Base-by-base conservation (phyloP, 805 yeast genomes). In the Kuraishia ogatae region DNA sequence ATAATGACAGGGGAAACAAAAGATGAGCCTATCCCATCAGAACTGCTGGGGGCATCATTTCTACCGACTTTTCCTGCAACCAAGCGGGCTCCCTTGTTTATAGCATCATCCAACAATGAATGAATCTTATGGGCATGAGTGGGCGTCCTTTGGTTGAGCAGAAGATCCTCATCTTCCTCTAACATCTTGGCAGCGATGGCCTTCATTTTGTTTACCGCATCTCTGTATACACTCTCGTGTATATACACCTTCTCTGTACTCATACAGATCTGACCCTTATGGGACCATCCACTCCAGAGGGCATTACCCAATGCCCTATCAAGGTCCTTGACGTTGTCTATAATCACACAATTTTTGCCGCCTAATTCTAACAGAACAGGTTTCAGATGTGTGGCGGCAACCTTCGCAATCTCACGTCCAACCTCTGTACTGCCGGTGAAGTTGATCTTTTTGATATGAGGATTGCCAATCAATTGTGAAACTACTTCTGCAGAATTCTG, bases 191-290 rank as follows among this genome's bases (percentile, higher is more conserved):
- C 35, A 10, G 67, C 71, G 17, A 56, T 56, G 2, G 22, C 56
- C 2, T 59, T 63, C 2, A 57, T 29, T 8, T 43, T 17, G 17
- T 52, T 50, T 35, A 75, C 24, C 11, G 56, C 51, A 46, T 68
- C 61, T 3, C 70, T 69, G 54, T 73, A 75, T 1, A 71, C 61
- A 0, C 58, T 28, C 48, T 71, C 74, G 48, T 74, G 71, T 39
- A 77, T 62, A 53, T 57, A 74, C 1, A 74, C 62, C 8, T 63
- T 60, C 53, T 77, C 80, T 1, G 76, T 69, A 53, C 73, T 67
- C 80, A 77, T 77, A 60, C 82, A 78, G 22, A 77, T 69, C 55
- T 77, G 81, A 13, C 80, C 81, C 58, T 69, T 72, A 58, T 77
- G 75, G 52, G 67, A 61, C 77, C 76, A 75, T 10, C 72, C 61